Evolutionary conservation across 75 land plant genomes (phyloP).

Genomic region (Cupressus sempervirens): DNA sequence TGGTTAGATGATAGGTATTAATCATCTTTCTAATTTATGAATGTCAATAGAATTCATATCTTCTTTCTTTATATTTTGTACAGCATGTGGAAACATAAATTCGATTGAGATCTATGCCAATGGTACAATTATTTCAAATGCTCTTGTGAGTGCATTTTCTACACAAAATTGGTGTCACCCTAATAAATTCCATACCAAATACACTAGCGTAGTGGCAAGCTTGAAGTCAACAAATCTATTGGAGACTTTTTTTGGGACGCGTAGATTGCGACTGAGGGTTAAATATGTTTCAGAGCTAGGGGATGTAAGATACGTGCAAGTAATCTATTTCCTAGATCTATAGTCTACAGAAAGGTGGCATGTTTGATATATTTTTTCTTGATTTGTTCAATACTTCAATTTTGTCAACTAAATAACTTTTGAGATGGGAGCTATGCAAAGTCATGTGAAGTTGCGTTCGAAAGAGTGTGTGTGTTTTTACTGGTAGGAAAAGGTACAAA

Average conservation of each 20-base stretch:
- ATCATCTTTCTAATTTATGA: background rate
- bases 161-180: conserved; percentile 74
- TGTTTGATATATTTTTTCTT: background rate
- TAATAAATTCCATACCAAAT: conserved; percentile 38
- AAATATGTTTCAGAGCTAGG: conserved; percentile 48
- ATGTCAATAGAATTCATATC: background rate
- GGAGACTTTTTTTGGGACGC: conserved; percentile 53
- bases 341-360: background rate
- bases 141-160: conserved; percentile 64
- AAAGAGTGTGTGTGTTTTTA: too few relatives aligned
- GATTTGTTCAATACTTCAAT: too few relatives aligned
- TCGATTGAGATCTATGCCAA: conserved; percentile 49
- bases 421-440: too few relatives aligned
- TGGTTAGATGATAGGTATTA: background rate
- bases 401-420: too few relatives aligned
- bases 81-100: conserved; percentile 24
- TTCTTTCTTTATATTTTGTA: background rate
- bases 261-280: conserved; percentile 62
- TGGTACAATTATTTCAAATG: conserved; percentile 66
- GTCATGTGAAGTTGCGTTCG: too few relatives aligned
- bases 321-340: background rate
- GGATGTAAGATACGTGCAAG: conserved; percentile 89
- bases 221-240: conserved; percentile 76
- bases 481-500: too few relatives aligned
- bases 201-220: conserved; percentile 64